Percentiles rank a stretch among this genome's conserved stretches.
phyloP scores from a whole-genome alignment of 2,329 filamentous ascomycete genomes.

The Xylaria sp. region DNA sequence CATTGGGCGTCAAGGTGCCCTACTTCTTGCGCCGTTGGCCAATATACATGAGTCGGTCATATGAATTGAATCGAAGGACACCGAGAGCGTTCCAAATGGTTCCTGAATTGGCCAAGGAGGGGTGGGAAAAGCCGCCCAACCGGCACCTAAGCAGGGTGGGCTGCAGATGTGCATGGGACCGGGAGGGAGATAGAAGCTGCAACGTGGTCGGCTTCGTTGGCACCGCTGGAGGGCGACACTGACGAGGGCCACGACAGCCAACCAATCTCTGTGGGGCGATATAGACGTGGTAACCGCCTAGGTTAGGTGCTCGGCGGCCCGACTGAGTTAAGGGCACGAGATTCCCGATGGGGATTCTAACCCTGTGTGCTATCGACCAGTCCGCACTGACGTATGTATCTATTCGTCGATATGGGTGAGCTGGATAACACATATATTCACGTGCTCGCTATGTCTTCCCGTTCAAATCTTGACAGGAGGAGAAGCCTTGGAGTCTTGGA shows the following conservation, averaged over 20 bases:
- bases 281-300: slow-evolving; percentile 27
- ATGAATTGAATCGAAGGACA: slow-evolving; percentile 29
- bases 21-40: slow-evolving; percentile 30
- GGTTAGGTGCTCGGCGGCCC: slow-evolving; percentile 14
- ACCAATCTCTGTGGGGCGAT: slow-evolving; percentile 37
- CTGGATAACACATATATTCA: slow-evolving; percentile 22
- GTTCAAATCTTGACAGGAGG: background rate
- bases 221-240: slow-evolving; percentile 45
- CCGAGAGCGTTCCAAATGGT: slow-evolving; percentile 38
- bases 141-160: slow-evolving; percentile 37
- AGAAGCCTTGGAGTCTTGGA: background rate
- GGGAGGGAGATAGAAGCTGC: slow-evolving; percentile 44
- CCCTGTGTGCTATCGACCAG: slow-evolving; percentile 9
- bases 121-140: slow-evolving; percentile 44
- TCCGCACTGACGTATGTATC: slow-evolving; percentile 6
- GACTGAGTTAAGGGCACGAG: slow-evolving; percentile 16
- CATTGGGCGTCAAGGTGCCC: slow-evolving; percentile 46
- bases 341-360: slow-evolving; percentile 16
- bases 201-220: slow-evolving; percentile 54
- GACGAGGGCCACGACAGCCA: slow-evolving; percentile 40
- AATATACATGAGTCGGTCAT: background rate
- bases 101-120: slow-evolving; percentile 47
- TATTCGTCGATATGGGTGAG: slow-evolving; percentile 16
- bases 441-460: slow-evolving; percentile 12
- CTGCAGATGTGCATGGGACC: slow-evolving; percentile 44